These are phyloP conservation scores for Psilocybe subaeruginosa DNA, from an alignment of 768 basidiomycete species.

Conservation along the genomic window DNA sequence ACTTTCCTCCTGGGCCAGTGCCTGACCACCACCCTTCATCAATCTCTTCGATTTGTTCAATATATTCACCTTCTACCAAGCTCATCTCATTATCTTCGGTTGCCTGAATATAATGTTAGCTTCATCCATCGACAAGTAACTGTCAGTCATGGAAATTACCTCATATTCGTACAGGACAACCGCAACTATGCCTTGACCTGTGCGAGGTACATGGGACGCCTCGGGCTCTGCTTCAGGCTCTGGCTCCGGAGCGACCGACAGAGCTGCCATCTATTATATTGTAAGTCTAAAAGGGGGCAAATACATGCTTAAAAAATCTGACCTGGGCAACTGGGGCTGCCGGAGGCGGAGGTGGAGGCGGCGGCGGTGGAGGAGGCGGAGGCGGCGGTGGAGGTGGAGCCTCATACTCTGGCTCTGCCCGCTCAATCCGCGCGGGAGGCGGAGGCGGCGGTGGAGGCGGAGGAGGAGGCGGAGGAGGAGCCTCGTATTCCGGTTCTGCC, in stretches of 20 bases:
- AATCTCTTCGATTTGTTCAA: constrained; percentile 81
- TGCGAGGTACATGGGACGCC: constrained; percentile 37
- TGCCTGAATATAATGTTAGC: constrained; percentile 44
- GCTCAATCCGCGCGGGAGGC: constrained; percentile 32
- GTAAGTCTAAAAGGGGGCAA: neutral
- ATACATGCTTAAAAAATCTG: constrained; percentile 6
- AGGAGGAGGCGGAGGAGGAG: constrained; percentile 27
- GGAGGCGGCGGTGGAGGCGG: constrained; percentile 39
- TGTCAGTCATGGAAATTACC: constrained; percentile 31
- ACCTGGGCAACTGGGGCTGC: constrained; percentile 45
- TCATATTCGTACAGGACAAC: constrained; percentile 84
- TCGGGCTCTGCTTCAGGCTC: constrained; percentile 40
- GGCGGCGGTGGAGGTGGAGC: constrained; percentile 45
- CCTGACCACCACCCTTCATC: constrained; percentile 96
- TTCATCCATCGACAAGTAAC: neutral
- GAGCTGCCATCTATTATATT: constrained; percentile 31
- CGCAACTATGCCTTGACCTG: constrained; percentile 61
- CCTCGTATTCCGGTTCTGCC: constrained; percentile 33
- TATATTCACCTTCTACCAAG: constrained; percentile 78
- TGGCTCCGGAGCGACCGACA: constrained; percentile 21
- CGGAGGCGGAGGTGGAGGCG: constrained; percentile 54
- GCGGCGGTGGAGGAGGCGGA: constrained; percentile 44
- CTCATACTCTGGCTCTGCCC: constrained; percentile 21
- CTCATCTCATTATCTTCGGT: constrained; percentile 87
- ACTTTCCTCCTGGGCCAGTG: constrained; percentile 67